Percentiles rank a stretch among this genome's conserved stretches.
phyloP scores from a whole-genome alignment of 805 yeast genomes.

The Isabelozyma heimii region DNA sequence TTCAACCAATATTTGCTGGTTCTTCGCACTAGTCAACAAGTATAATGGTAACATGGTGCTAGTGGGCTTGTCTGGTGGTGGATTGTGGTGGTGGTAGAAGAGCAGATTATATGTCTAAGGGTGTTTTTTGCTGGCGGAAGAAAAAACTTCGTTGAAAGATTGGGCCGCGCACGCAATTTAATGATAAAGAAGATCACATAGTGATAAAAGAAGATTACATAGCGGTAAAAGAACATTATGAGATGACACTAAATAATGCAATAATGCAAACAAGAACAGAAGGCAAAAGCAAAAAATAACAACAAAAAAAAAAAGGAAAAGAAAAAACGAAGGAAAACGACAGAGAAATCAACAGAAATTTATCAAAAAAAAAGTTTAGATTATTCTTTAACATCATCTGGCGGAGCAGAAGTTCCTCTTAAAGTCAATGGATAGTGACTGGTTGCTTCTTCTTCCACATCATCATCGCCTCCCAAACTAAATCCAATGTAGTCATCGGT shows the following conservation, averaged over 20 bases:
- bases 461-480: constrained; percentile 46
- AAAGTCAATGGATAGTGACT: constrained; percentile 45
- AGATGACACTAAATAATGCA: background rate
- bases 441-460: constrained; percentile 33
- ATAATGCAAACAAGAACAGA: background rate
- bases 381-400: constrained; percentile 17
- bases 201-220: background rate
- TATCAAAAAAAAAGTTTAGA: too few species aligned
- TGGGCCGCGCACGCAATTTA: background rate
- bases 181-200: background rate
- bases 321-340: too few species aligned
- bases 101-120: background rate
- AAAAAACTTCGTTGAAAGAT: background rate
- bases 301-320: too few species aligned
- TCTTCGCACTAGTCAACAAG: constrained; percentile 85
- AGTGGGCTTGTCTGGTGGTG: background rate
- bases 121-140: background rate
- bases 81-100: background rate
- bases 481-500: constrained; percentile 76
- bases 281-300: too few species aligned
- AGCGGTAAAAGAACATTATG: background rate
- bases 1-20: constrained; percentile 83
- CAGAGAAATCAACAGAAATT: background rate
- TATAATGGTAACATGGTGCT: constrained; percentile 73
- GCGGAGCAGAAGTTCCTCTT: constrained; percentile 48